These are phyloP conservation scores for Aeschynomene evenia DNA, from an alignment of 306 rosid species.

Conservation along the genomic window DNA sequence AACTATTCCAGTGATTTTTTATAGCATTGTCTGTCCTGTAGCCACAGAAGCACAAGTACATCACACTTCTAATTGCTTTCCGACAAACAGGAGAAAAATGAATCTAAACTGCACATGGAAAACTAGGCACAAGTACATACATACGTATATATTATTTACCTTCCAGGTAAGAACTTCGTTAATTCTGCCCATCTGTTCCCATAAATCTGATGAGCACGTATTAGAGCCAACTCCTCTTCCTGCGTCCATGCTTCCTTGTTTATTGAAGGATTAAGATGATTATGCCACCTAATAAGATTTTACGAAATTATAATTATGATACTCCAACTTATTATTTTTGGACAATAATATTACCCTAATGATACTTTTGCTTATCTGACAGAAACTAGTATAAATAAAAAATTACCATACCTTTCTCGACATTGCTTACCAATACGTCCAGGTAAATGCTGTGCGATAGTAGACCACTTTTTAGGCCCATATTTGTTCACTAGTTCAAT, in stretches of 20 bases:
- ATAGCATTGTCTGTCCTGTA: conserved; percentile 99
- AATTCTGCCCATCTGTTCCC: conserved; percentile 99
- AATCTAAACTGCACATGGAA: conserved; percentile 9
- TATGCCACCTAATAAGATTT: conserved; percentile 79
- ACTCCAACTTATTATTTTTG: conserved; percentile 5
- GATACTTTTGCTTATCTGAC: background rate
- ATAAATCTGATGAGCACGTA: conserved; percentile 85
- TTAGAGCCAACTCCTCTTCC: conserved; percentile 91
- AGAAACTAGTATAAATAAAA: conserved; percentile 8
- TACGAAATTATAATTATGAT: conserved; percentile 16
- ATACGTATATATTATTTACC: conserved; percentile 59
- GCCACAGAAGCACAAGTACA: conserved; percentile 37
- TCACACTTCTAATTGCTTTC: conserved; percentile 4
- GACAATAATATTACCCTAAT: conserved; percentile 12
- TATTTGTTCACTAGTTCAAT: conserved; percentile 67
- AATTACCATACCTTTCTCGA: conserved; percentile 83
- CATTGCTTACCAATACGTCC: conserved; percentile 99
- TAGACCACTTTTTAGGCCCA: conserved; percentile 98
- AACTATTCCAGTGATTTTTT: conserved; percentile 99
- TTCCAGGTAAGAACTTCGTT: conserved; percentile 90
- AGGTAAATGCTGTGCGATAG: conserved; percentile 84
- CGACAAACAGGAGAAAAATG: conserved; percentile 8
- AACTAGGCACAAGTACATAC: background rate
- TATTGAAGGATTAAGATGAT: conserved; percentile 96
- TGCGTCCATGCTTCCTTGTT: conserved; percentile 99